Evolutionary conservation across 768 basidiomycete species (phyloP).

Genomic region (Tricholoma sp.): DNA sequence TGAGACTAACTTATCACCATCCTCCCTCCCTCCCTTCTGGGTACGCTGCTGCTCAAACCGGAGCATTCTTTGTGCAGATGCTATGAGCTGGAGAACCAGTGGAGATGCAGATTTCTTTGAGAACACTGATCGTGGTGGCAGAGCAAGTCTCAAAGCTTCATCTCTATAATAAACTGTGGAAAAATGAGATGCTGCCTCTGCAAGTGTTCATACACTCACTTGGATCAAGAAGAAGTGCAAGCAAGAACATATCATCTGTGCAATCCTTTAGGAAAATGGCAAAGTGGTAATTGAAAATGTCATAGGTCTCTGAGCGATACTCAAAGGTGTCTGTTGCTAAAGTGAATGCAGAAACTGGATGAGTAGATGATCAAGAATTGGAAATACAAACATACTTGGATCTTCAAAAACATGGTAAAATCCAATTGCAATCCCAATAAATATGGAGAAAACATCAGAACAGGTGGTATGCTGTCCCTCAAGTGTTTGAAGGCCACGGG

Average conservation of each 20-base stretch:
- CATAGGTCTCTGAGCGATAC: background rate
- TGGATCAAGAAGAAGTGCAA: background rate
- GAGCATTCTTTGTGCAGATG: background rate
- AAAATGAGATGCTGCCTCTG: background rate
- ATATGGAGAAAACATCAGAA: background rate
- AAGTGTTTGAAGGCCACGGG: background rate
- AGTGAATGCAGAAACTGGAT: background rate
- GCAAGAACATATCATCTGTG: background rate
- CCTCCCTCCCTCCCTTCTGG: background rate
- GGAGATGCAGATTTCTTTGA: background rate
- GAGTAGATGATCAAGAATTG: background rate
- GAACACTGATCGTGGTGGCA: background rate
- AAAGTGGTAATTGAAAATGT: background rate
- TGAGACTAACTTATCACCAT: background rate
- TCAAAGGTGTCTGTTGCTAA: background rate
- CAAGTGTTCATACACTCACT: background rate
- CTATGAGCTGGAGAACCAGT: background rate
- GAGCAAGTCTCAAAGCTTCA: background rate
- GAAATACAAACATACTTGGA: background rate
- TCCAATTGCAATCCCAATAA: background rate
- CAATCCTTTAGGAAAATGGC: background rate
- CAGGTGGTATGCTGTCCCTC: background rate
- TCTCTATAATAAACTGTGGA: background rate
- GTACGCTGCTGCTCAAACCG: background rate
- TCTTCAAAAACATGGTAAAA: background rate